Conservation (phyloP, 768 basidiomycete genomes). For the Xerocomus brunneocitrinus region DNA sequence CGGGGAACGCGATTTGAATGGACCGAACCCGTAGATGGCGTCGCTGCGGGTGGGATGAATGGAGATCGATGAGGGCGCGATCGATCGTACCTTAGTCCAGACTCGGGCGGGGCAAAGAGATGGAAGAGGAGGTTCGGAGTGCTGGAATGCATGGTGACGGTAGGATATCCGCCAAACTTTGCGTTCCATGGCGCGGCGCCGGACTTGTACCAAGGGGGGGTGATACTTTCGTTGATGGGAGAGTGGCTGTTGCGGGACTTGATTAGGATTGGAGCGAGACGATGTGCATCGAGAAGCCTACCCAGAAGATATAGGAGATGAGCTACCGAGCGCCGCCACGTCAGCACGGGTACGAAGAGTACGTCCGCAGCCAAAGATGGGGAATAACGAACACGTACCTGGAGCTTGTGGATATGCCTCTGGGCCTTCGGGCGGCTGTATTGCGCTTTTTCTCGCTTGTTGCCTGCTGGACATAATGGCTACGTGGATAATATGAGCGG, state of each 20-base stretch:
- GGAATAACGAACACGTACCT: constrained; percentile 34
- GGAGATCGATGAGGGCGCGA: constrained; percentile 14
- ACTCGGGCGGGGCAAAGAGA: constrained; percentile 72
- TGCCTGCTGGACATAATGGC: constrained; percentile 78
- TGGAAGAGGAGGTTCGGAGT: constrained; percentile 66
- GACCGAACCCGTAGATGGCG: constrained; percentile 19
- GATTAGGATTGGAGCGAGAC: constrained; percentile 23
- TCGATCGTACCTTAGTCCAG: constrained; percentile 35
- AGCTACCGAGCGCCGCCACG: constrained; percentile 13
- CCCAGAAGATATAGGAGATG: constrained; percentile 33
- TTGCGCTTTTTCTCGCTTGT: constrained; percentile 80
- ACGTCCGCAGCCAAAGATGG: constrained; percentile 20
- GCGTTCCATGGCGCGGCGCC: constrained; percentile 26
- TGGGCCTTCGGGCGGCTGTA: constrained; percentile 56
- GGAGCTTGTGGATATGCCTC: constrained; percentile 51
- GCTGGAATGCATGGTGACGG: constrained; percentile 53
- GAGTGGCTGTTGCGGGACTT: constrained; percentile 27
- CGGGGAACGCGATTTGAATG: constrained; percentile 36
- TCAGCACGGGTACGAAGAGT: constrained; percentile 28
- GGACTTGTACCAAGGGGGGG: constrained; percentile 29
- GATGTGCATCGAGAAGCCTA: constrained; percentile 35
- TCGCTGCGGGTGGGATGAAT: constrained; percentile 34
- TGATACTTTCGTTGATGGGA: constrained; percentile 22
- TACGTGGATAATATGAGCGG: constrained; percentile 29
- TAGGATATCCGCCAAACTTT: constrained; percentile 37